phyloP scores from a whole-genome alignment of 2,329 filamentous ascomycete genomes.

The Colletotrichum sp. region DNA sequence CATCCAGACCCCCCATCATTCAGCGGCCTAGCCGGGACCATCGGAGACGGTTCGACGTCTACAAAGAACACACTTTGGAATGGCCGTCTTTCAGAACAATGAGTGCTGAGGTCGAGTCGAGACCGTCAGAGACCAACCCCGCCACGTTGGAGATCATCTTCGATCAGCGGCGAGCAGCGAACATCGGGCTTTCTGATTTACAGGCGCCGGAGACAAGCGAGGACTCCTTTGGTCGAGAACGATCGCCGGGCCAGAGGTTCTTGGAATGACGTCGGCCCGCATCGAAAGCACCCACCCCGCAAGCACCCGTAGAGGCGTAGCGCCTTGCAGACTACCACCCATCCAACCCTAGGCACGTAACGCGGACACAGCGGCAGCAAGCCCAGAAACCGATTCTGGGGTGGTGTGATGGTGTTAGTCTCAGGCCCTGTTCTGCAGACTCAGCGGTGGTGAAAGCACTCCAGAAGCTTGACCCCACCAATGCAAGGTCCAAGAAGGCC shows the following conservation, averaged over 20 bases:
- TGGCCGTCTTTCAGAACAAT: constrained; percentile 7
- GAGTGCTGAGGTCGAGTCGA: not conserved
- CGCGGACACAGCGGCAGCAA: not conserved
- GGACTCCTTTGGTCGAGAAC: not conserved
- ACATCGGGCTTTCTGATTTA: not conserved
- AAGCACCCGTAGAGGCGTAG: not conserved
- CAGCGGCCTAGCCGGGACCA: not conserved
- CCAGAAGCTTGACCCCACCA: not conserved
- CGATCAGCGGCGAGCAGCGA: not conserved
- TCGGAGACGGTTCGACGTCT: not conserved
- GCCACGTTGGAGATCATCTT: constrained; percentile 6
- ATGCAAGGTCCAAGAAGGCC: constrained; percentile 1
- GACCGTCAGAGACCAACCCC: constrained; percentile 4
- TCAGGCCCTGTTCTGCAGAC: not conserved
- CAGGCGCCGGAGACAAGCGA: not conserved
- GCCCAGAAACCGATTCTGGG: not conserved
- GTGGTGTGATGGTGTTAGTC: not conserved
- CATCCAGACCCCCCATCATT: not conserved
- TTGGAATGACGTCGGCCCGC: constrained; percentile 13
- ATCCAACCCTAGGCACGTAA: not conserved
- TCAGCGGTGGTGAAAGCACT: not conserved
- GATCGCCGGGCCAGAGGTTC: not conserved
- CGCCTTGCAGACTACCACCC: not conserved
- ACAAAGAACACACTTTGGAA: constrained; percentile 4
- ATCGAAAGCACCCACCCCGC: not conserved